phyloP scores from a whole-genome alignment of 768 basidiomycete genomes.

The Tulasnella sp. region DNA sequence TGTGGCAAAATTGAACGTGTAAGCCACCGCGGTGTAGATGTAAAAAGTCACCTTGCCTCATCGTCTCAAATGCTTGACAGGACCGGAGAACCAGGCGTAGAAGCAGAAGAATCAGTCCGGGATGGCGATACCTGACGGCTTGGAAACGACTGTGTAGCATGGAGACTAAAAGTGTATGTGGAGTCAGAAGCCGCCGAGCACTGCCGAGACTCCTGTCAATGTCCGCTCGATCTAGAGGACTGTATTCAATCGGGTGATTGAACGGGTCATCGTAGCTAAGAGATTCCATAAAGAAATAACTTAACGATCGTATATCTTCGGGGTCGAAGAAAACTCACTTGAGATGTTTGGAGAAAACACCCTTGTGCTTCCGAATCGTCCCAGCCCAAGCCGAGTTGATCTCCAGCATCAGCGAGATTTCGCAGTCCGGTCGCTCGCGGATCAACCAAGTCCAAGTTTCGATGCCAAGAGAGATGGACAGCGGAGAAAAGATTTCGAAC shows the following conservation, averaged over 20 bases:
- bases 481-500: slow-evolving; percentile 78
- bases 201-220: slow-evolving; percentile 61
- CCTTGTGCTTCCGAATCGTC: slow-evolving; percentile 64
- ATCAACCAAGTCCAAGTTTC: slow-evolving; percentile 97
- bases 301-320: not conserved
- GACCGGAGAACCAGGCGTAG: slow-evolving; percentile 80
- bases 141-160: slow-evolving; percentile 88
- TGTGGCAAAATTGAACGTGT: slow-evolving; percentile 24
- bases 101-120: slow-evolving; percentile 74
- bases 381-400: slow-evolving; percentile 79
- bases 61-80: slow-evolving; percentile 47
- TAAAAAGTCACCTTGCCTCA: slow-evolving; percentile 47
- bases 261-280: slow-evolving; percentile 81
- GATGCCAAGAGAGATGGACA: slow-evolving; percentile 74
- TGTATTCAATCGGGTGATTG: slow-evolving; percentile 71
- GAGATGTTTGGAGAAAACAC: slow-evolving; percentile 68
- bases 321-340: slow-evolving; percentile 46
- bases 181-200: slow-evolving; percentile 65
- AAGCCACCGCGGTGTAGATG: not conserved
- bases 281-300: not conserved
- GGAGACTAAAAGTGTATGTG: slow-evolving; percentile 75
- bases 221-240: slow-evolving; percentile 75
- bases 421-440: slow-evolving; percentile 67
- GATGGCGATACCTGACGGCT: slow-evolving; percentile 79
- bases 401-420: slow-evolving; percentile 76